Conservation (phyloP, 345 rosid genomes). For the Tarenaya hassleriana region DNA sequence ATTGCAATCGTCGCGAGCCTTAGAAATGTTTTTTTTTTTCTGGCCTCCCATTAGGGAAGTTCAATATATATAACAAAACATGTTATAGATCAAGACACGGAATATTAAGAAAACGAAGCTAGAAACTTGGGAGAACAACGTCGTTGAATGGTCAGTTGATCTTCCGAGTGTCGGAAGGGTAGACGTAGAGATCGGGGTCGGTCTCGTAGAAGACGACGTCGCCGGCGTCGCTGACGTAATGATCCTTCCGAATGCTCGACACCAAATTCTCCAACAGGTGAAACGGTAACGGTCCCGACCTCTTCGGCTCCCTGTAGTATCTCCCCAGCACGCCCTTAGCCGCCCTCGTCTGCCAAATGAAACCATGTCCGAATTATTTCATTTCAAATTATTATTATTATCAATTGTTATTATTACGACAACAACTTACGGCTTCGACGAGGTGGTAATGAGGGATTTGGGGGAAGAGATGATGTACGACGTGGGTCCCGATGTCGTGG, state of each 20-base stretch:
- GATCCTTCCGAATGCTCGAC: conserved; percentile 55
- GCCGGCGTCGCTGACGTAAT: conserved; percentile 67
- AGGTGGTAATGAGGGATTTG: conserved; percentile 89
- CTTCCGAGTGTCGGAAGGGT: conserved; percentile 28
- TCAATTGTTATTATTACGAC: not conserved
- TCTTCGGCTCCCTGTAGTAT: conserved; percentile 73
- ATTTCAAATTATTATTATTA: not conserved
- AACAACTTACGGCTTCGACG: conserved; percentile 55
- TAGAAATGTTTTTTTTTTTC: no score
- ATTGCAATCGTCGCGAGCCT: no score
- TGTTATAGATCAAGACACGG: no score
- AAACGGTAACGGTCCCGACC: conserved; percentile 62
- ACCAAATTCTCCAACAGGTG: conserved; percentile 51
- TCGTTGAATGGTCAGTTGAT: conserved; percentile 28
- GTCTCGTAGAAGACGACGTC: conserved; percentile 68
- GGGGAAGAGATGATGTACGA: conserved; percentile 90
- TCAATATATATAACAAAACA: no score
- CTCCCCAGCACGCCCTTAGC: conserved; percentile 72
- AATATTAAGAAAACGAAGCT: no score
- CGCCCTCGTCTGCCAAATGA: conserved; percentile 46
- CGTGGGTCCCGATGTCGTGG: conserved; percentile 92
- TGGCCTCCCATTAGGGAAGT: no score
- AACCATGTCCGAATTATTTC: not conserved
- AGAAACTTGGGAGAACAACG: no score
- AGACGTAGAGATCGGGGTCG: conserved; percentile 39